Percentiles rank a stretch among this genome's conserved stretches.
These are phyloP conservation scores for Neopestalotiopsis rosae DNA, from an alignment of 2,329 filamentous ascomycete genomes.

Conservation along the genomic window DNA sequence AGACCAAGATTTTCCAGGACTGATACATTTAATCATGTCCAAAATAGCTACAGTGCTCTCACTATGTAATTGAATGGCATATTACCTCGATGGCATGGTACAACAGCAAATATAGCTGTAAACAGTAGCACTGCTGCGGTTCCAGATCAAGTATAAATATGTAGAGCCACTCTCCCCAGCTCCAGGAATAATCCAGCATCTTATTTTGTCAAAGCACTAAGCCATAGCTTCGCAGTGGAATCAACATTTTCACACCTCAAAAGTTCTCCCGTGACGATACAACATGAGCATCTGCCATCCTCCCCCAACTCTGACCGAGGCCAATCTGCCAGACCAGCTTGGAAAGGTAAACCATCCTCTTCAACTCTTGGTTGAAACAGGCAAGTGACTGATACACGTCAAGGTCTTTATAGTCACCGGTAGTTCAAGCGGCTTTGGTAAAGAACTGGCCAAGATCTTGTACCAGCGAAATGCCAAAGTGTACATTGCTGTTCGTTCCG, in stretches of 20 bases:
- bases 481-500: constrained; percentile 1
- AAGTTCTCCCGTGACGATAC: neutral
- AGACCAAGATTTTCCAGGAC: neutral
- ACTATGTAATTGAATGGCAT: too few species aligned
- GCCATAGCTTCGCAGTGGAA: too few species aligned
- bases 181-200: too few species aligned
- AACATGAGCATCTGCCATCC: neutral
- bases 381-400: neutral
- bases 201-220: too few species aligned
- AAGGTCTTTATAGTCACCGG: constrained; percentile 13
- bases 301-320: neutral
- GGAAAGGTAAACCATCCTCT: neutral
- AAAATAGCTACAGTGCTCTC: too few species aligned
- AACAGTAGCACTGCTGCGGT: too few species aligned
- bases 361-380: neutral
- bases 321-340: neutral
- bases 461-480: neutral
- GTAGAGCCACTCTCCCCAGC: too few species aligned
- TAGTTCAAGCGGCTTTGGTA: neutral
- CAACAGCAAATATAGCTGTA: too few species aligned
- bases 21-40: too few species aligned
- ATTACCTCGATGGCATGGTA: too few species aligned
- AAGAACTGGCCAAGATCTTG: constrained; percentile 1
- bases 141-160: too few species aligned
- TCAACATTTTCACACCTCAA: neutral